phyloP scores from a whole-genome alignment of 805 yeast species.

The Saccharomycopsis fodiens region DNA sequence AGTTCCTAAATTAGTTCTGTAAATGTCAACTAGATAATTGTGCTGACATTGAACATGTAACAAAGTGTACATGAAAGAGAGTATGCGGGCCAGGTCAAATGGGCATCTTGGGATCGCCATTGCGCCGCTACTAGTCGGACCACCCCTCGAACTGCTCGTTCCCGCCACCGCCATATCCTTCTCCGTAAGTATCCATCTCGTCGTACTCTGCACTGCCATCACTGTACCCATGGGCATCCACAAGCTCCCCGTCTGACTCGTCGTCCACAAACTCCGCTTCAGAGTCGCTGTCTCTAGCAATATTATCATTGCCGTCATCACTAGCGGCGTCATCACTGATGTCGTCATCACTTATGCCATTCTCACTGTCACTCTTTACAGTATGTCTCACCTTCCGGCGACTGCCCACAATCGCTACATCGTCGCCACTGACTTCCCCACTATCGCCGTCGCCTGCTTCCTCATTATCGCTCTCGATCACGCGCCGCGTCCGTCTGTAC shows the following conservation, averaged over 20 bases:
- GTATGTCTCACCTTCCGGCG: no score
- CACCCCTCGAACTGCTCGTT: background rate
- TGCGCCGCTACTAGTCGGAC: background rate
- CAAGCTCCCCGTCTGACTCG: no score
- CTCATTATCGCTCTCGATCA: background rate
- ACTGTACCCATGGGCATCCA: no score
- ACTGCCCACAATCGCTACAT: no score
- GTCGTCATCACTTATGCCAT: background rate
- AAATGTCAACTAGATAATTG: no score
- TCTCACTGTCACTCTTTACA: background rate
- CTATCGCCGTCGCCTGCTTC: background rate
- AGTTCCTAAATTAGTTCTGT: no score
- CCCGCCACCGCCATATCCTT: background rate
- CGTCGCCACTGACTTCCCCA: background rate
- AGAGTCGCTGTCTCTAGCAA: no score
- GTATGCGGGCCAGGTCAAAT: no score
- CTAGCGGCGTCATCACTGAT: background rate
- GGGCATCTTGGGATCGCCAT: no score
- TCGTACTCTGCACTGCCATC: background rate
- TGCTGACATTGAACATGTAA: no score
- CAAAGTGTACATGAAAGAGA: no score
- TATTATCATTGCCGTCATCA: slow-evolving; percentile 1
- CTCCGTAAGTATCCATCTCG: background rate
- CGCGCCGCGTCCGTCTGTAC: background rate
- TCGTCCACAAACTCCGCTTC: background rate